Base-by-base conservation (phyloP, 306 rosid species). In the Vigna radiata region DNA sequence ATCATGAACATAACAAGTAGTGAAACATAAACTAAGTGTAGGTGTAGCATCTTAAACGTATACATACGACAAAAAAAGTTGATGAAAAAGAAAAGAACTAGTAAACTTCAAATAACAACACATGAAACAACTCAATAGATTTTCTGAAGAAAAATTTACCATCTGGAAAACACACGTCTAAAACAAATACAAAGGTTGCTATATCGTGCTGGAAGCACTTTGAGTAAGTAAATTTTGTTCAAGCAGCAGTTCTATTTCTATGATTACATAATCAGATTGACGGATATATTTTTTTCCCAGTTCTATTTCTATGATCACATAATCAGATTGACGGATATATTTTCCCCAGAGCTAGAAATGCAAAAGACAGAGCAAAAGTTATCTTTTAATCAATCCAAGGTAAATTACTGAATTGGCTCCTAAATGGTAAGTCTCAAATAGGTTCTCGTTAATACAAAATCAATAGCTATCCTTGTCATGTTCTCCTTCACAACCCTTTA, bases 181-280 rank as follows among this genome's bases (percentile, higher is more conserved):
- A 52, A 59, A 21, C 48, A 79, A 53, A 49, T 23, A 69, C 29
- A 39, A 65, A 58, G 55, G 48, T 49, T 71, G 37, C 58, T 12
- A 62, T 44, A 44, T 7, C 21, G 41, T 62, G 76, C 21, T 21
- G 41, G 33, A 39, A 49, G 55, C 25, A 70, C 14, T 25, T 25
- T 50, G 58, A 18, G 44, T 19, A 0, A n/a, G 19, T 56, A 60
- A 47, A 43, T 25, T 60, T 15, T 39, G 21, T 60, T 48, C 1
- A 21, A 52, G 19, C 21, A 25, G 60, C 67, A 70, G 77, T 61
- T 61, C 68, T 8, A 62, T 62, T 60, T 60, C 44, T 14, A 15
- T 15, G 67, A 60, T 15, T 11, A 15, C 25, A 11, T 33, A 36
- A 74, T 58, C 31, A 37, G 2, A 74, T 67, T 19, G 53, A 68